Percentiles rank a stretch among this genome's conserved stretches.
These are phyloP conservation scores for Blastocladiella emersonii DNA, from an alignment of 371 early-diverging fungal species.

Conservation along the genomic window DNA sequence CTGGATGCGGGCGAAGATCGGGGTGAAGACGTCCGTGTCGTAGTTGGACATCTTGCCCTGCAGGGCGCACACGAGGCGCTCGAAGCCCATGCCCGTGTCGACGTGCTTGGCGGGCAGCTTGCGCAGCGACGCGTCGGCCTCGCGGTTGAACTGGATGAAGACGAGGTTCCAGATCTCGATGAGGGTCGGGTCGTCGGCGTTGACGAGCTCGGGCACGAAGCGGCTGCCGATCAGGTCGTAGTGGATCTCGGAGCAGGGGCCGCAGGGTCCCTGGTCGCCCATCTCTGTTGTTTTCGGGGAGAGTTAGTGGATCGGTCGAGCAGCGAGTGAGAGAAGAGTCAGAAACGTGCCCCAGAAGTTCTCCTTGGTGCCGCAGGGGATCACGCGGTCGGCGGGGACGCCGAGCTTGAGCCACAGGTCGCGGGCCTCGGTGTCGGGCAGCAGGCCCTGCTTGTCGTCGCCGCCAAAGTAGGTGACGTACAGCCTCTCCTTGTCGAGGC, in stretches of 20 bases:
- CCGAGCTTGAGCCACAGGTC: constrained; percentile 90
- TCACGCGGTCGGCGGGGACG: constrained; percentile 64
- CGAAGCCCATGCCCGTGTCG: constrained; percentile 99
- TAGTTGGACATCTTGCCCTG: constrained; percentile 97
- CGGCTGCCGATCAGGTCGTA: constrained; percentile 97
- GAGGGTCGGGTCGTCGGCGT: constrained; percentile 98
- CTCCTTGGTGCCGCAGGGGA: constrained; percentile 88
- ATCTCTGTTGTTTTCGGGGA: constrained; percentile 50
- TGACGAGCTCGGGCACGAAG: constrained; percentile 88
- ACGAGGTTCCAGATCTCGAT: constrained; percentile 99
- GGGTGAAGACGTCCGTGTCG: constrained; percentile 89
- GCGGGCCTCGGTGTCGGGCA: constrained; percentile 85
- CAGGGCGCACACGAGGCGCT: constrained; percentile 93
- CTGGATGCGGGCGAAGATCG: constrained; percentile 73
- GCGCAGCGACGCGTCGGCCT: constrained; percentile 77
- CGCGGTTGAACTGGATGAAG: constrained; percentile 99
- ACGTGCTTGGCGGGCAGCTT: constrained; percentile 93
- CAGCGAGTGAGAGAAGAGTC: background rate
- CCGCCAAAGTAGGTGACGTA: constrained; percentile 99
- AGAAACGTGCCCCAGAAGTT: constrained; percentile 92
- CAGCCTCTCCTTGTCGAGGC: constrained; percentile 73
- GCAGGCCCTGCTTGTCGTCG: constrained; percentile 61
- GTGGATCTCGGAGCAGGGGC: constrained; percentile 99
- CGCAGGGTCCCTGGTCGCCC: constrained; percentile 99
- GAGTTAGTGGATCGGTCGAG: background rate